phyloP scores from a whole-genome alignment of 1,139 yeast genomes.

The Pichia sp. region DNA sequence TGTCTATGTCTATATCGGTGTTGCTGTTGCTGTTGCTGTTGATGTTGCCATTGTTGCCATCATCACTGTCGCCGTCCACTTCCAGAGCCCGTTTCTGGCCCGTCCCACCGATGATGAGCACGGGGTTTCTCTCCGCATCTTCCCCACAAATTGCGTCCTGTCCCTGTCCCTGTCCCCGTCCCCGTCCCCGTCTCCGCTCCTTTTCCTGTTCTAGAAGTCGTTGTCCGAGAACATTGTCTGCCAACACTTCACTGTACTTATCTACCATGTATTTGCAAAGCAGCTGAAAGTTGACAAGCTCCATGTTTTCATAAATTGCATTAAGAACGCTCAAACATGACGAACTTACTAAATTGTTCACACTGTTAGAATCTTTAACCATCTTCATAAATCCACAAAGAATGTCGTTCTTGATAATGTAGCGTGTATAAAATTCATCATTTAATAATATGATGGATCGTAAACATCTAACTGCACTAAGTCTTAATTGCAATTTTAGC shows the following conservation, averaged over 20 bases:
- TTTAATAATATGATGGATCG: slow-evolving; percentile 53
- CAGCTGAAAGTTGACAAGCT: slow-evolving; percentile 38
- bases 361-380: slow-evolving; percentile 44
- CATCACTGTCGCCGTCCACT: neutral
- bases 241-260: slow-evolving; percentile 38
- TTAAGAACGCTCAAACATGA: slow-evolving; percentile 70
- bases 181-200: neutral
- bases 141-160: no score
- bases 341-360: slow-evolving; percentile 66
- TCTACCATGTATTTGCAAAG: slow-evolving; percentile 47
- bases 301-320: slow-evolving; percentile 37
- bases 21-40: neutral
- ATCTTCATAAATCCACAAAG: slow-evolving; percentile 47
- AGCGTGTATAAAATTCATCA: slow-evolving; percentile 53
- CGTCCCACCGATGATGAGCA: no score
- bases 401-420: slow-evolving; percentile 51
- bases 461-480: slow-evolving; percentile 62
- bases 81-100: no score
- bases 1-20: no score
- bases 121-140: neutral
- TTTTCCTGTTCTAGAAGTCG: slow-evolving; percentile 21
- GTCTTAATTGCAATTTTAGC: slow-evolving; percentile 44
- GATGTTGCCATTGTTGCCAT: neutral
- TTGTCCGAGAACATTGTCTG: slow-evolving; percentile 28
- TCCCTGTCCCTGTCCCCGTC: neutral